These are phyloP conservation scores for Diaporthe vaccinii DNA, from an alignment of 2,329 filamentous ascomycete genomes.

Conservation along the genomic window DNA sequence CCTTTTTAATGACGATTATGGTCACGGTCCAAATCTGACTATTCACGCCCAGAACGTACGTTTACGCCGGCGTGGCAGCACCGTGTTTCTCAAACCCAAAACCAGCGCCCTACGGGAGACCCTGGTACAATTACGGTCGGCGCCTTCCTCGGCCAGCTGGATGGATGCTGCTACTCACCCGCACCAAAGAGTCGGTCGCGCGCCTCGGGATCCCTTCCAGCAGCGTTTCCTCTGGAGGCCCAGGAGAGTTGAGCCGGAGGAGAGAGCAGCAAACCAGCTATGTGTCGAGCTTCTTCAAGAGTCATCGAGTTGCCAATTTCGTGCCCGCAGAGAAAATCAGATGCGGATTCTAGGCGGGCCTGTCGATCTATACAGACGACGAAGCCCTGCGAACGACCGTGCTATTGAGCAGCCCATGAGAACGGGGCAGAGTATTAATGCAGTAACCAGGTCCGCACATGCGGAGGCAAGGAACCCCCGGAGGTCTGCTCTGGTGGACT, in stretches of 20 bases:
- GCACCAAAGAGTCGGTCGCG: neutral
- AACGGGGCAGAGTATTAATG: neutral
- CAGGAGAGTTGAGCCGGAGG: neutral
- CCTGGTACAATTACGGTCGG: neutral
- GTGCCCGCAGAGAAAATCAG: neutral
- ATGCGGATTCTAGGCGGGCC: neutral
- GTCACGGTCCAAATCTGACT: neutral
- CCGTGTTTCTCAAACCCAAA: neutral
- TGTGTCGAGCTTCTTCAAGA: too few species aligned
- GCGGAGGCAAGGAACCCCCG: neutral
- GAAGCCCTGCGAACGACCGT: neutral
- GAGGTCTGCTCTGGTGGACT: neutral
- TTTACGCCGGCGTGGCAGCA: neutral
- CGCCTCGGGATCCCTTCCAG: neutral
- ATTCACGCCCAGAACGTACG: neutral
- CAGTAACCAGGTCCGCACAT: neutral
- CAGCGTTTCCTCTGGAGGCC: neutral
- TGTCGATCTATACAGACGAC: neutral
- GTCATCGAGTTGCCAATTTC: neutral
- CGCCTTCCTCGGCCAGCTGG: neutral
- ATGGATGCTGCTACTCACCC: neutral
- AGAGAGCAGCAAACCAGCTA: too few species aligned
- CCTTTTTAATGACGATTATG: neutral
- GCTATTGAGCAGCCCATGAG: neutral
- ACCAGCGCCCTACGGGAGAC: neutral